Evolutionary conservation across 2,329 filamentous ascomycete genomes (phyloP).

Genomic region (Cryphonectria naterciae): DNA sequence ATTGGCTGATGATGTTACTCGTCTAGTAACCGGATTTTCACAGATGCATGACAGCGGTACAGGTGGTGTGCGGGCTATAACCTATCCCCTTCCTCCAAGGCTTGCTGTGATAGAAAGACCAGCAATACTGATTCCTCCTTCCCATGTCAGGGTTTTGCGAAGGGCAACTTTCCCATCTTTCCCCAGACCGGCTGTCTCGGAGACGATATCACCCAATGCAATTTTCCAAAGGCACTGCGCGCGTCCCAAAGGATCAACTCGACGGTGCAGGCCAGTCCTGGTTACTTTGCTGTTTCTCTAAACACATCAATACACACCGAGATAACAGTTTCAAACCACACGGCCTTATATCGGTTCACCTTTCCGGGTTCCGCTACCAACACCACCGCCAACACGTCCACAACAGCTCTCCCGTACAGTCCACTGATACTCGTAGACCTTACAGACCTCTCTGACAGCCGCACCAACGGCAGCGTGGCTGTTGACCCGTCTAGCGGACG

Average conservation of each 20-base stretch:
- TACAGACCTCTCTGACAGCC: slow-evolving; percentile 53
- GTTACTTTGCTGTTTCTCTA: slow-evolving; percentile 56
- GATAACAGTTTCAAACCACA: slow-evolving; percentile 56
- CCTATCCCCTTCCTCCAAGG: background rate
- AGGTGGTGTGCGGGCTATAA: slow-evolving; percentile 37
- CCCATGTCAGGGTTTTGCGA: slow-evolving; percentile 31
- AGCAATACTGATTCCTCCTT: background rate
- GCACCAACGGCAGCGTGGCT: slow-evolving; percentile 53
- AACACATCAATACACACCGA: slow-evolving; percentile 52
- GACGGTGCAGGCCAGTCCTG: slow-evolving; percentile 51
- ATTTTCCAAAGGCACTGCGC: slow-evolving; percentile 50
- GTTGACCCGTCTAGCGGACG: slow-evolving; percentile 51
- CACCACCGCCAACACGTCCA: slow-evolving; percentile 31
- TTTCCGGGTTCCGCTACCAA: slow-evolving; percentile 40
- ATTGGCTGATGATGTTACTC: background rate
- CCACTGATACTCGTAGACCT: slow-evolving; percentile 56
- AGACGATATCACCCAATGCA: slow-evolving; percentile 44
- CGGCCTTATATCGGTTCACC: slow-evolving; percentile 56
- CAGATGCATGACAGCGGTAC: slow-evolving; percentile 40
- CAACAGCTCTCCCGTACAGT: slow-evolving; percentile 42
- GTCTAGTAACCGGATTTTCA: slow-evolving; percentile 37
- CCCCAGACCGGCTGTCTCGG: slow-evolving; percentile 40
- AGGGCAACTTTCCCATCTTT: slow-evolving; percentile 44
- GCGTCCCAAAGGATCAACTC: slow-evolving; percentile 47
- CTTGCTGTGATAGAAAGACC: background rate